phyloP scores from a whole-genome alignment of 2,329 filamentous ascomycete species.

The Polychaeton citri region DNA sequence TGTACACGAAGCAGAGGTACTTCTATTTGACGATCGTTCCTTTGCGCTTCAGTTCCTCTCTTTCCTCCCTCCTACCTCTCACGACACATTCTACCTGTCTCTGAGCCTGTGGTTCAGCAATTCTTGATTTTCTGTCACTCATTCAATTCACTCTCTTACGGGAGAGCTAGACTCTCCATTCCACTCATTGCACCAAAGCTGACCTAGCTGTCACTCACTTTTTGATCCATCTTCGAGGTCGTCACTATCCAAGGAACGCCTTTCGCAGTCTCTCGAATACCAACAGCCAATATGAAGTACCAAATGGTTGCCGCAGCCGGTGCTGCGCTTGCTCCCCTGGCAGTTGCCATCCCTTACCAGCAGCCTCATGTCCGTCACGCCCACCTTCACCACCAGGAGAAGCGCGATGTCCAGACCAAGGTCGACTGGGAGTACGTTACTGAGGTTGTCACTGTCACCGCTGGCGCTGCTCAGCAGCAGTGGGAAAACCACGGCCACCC shows the following conservation, averaged over 20 bases:
- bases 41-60: too few species aligned
- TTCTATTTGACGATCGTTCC: too few species aligned
- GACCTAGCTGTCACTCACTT: background rate
- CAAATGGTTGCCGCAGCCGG: background rate
- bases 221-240: background rate
- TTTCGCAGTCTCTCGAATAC: background rate
- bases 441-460: background rate
- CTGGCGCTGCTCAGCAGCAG: background rate
- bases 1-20: too few species aligned
- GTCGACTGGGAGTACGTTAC: background rate
- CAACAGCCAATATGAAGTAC: background rate
- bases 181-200: background rate
- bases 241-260: too few species aligned
- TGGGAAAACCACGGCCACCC: background rate
- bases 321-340: background rate
- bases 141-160: background rate
- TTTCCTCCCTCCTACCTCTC: too few species aligned
- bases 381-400: background rate
- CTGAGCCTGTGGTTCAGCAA: too few species aligned
- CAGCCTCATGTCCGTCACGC: background rate
- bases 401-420: background rate
- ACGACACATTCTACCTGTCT: too few species aligned
- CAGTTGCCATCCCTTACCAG: background rate
- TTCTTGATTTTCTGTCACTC: background rate
- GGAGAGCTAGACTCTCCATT: background rate